Base-by-base conservation (phyloP, 164 flowering plant genomes). In the Buxus sempervirens region DNA sequence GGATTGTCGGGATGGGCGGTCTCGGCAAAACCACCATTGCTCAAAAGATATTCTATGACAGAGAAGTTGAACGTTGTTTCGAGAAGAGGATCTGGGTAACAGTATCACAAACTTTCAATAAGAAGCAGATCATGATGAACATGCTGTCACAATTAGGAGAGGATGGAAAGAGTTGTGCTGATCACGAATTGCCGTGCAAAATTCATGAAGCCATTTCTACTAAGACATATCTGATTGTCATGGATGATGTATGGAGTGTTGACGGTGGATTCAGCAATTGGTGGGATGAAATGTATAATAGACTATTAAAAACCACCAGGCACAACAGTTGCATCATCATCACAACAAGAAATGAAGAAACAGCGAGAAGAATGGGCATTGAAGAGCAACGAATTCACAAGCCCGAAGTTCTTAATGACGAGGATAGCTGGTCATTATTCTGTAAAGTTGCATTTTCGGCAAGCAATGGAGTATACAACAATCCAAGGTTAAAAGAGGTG, bases 1-100 rank as follows among this genome's bases (percentile, higher is more conserved):
- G 57, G 18, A 70, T 74, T 45, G 64, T 70, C 22, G 78, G 78
- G 23, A 66, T 71, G 71, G 71, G 78, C 14, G 74, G 72, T 9
- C 59, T 75, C 21, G 78, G 72, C 14, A 75, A 75, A 51, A 67
- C 74, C 59, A 67, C 74, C 38, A 16, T 75, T 21, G 48, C 68
- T 28, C 68, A 59, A 21, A 63, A 63, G 42, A 32, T 70, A 15
- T 67, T 24, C 51, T 22, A 62, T 25, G 68, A 63, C n/a, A 27
- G 1, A 2, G 23, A 45, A 18, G 41, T 67, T 7, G 25, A 14
- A 0, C 12, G 0, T 9, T 15, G 24, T 1, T 66, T 56, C 10
- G 53, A 59, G 13, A 63, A 58, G 65, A 62, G 66, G 55, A 45
- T 51, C 23, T 75, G 78, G 72, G 68, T 70, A 19, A 36, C 71